Conservation (phyloP, 345 rosid species). For the Toxicodendron radicans region DNA sequence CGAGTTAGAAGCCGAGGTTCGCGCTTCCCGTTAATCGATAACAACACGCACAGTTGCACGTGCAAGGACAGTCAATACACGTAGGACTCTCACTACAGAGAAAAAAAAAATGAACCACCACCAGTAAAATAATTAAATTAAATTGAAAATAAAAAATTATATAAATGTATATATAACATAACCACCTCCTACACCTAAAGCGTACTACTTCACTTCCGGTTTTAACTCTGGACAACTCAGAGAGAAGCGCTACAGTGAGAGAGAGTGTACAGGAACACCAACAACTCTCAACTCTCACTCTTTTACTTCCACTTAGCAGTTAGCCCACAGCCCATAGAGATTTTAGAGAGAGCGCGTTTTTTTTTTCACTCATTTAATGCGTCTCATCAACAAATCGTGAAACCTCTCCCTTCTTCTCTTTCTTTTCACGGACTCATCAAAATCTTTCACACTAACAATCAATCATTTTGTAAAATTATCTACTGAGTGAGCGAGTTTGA, state of each 20-base stretch:
- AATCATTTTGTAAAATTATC: neutral
- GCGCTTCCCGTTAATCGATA: slow-evolving; percentile 44
- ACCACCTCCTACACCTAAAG: slow-evolving; percentile 7
- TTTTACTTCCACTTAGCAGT: neutral
- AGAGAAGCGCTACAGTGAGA: neutral
- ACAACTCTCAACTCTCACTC: slow-evolving; percentile 14
- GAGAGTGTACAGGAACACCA: slow-evolving; percentile 7
- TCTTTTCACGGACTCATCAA: slow-evolving; percentile 16
- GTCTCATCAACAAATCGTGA: slow-evolving; percentile 37
- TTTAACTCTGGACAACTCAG: slow-evolving; percentile 15
- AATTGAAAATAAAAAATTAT: neutral
- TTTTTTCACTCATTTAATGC: slow-evolving; percentile 29
- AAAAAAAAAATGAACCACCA: neutral
- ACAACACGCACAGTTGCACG: slow-evolving; percentile 53
- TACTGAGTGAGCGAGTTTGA: too few species aligned
- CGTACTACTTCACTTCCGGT: slow-evolving; percentile 16
- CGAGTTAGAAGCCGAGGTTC: slow-evolving; percentile 52
- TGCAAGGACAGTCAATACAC: slow-evolving; percentile 48
- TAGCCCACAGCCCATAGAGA: slow-evolving; percentile 8
- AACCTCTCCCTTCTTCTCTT: neutral
- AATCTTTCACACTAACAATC: neutral
- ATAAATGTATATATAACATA: slow-evolving; percentile 18
- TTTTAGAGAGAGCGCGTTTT: slow-evolving; percentile 14
- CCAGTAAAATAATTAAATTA: neutral
- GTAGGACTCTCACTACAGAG: slow-evolving; percentile 16